These are phyloP conservation scores for Hyaloperonospora arabidopsidis DNA, from an alignment of 352 stramenopile genomes.

Conservation along the genomic window DNA sequence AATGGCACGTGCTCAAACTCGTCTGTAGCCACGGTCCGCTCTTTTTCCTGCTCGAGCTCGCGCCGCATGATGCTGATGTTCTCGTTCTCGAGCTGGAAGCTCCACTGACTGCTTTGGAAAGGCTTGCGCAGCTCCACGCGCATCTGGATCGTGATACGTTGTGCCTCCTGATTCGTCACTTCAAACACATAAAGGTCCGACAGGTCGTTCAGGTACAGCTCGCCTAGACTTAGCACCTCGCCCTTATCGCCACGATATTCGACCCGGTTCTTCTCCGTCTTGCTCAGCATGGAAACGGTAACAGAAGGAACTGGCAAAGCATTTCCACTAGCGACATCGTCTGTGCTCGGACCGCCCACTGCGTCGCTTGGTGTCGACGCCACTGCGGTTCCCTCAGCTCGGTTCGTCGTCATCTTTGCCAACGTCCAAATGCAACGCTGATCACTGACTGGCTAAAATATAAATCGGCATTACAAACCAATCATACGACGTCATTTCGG, in stretches of 20 bases:
- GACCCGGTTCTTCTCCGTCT: constrained; percentile 42
- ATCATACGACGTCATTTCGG: constrained; percentile 5
- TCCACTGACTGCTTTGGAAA: constrained; percentile 64
- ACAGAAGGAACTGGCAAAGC: constrained; percentile 30
- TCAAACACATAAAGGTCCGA: constrained; percentile 81
- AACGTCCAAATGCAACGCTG: constrained; percentile 1
- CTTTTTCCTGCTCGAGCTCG: constrained; percentile 28
- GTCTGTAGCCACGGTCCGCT: constrained; percentile 27
- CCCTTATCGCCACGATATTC: constrained; percentile 45
- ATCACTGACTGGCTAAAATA: not conserved
- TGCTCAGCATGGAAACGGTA: constrained; percentile 51
- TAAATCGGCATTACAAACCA: not conserved
- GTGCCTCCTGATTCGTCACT: constrained; percentile 53
- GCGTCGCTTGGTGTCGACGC: constrained; percentile 9
- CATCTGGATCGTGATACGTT: constrained; percentile 50
- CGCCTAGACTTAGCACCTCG: constrained; percentile 58
- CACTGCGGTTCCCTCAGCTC: constrained; percentile 16
- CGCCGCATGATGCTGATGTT: constrained; percentile 60
- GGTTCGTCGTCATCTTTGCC: too few relatives aligned
- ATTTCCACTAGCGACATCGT: not conserved
- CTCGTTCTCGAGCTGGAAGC: constrained; percentile 86
- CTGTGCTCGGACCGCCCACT: constrained; percentile 1
- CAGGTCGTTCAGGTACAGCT: constrained; percentile 84
- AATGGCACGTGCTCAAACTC: constrained; percentile 74
- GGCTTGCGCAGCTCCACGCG: constrained; percentile 72